Conservation (phyloP, 2,329 filamentous ascomycete genomes). For the Calonectria hongkongensis region DNA sequence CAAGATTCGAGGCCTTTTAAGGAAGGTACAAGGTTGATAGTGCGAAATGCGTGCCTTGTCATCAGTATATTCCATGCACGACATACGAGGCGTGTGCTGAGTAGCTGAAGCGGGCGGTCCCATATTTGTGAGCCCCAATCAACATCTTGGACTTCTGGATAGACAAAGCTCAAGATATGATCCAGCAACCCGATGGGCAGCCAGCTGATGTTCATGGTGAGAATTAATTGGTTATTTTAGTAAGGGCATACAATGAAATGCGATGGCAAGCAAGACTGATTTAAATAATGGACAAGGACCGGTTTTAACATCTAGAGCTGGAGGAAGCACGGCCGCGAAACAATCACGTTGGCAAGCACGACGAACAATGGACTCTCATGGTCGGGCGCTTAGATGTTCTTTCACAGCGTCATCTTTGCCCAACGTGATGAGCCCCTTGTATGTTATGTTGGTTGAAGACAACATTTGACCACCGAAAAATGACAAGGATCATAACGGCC, state of each 20-base stretch:
- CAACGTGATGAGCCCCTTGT: neutral
- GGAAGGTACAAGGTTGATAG: neutral
- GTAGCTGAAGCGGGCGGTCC: neutral
- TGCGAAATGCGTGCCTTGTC: slow-evolving; percentile 17
- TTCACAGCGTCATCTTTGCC: neutral
- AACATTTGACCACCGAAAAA: slow-evolving; percentile 2
- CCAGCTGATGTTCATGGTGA: neutral
- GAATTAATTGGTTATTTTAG: neutral
- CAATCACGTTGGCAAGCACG: neutral
- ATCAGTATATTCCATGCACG: slow-evolving; percentile 37
- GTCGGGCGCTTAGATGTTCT: neutral
- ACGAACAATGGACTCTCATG: neutral
- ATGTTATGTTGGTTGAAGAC: slow-evolving; percentile 8
- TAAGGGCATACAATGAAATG: neutral
- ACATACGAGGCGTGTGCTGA: slow-evolving; percentile 33
- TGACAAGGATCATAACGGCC: neutral
- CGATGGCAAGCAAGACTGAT: neutral
- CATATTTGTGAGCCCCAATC: neutral
- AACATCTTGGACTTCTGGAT: neutral
- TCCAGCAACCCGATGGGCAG: slow-evolving; percentile 11
- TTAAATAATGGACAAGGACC: neutral
- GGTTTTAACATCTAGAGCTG: neutral
- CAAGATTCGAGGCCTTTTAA: neutral
- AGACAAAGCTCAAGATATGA: neutral
- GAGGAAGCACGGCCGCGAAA: neutral